A percentile compares a stretch with the other conserved stretches of the same genome.
These are phyloP conservation scores for Diaporthe vaccinii DNA, from an alignment of 2,329 filamentous ascomycete genomes.

Conservation along the genomic window DNA sequence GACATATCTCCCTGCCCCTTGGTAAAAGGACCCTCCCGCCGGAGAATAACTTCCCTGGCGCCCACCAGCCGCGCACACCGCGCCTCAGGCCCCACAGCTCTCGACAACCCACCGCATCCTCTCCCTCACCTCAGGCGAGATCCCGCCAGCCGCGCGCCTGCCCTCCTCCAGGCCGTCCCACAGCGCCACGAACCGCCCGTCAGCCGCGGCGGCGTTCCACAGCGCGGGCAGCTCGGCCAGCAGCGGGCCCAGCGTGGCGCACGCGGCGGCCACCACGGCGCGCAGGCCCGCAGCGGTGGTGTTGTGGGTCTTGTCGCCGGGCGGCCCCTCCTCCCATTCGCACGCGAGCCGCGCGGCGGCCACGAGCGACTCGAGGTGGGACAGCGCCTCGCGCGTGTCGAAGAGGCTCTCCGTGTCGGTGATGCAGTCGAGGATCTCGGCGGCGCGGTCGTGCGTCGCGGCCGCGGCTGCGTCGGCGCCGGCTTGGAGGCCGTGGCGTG, in stretches of 20 bases:
- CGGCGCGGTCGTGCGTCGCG: neutral
- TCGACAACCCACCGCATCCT: neutral
- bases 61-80: neutral
- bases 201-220: neutral
- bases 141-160: neutral
- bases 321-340: neutral
- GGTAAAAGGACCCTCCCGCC: fast-evolving
- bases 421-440: neutral
- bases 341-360: neutral
- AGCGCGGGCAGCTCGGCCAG: neutral
- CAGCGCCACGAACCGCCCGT: neutral
- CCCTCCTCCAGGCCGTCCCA: neutral
- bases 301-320: neutral
- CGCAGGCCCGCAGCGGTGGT: neutral
- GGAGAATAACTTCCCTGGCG: neutral
- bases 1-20: neutral
- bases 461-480: neutral
- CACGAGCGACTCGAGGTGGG: neutral
- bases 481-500: neutral
- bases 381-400: neutral
- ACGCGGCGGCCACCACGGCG: neutral
- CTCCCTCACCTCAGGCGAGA: neutral
- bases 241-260: neutral
- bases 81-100: neutral
- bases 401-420: neutral